Evolutionary conservation across 495 filamentous ascomycete species (phyloP).

Genomic region (Endocarpon pusillum): DNA sequence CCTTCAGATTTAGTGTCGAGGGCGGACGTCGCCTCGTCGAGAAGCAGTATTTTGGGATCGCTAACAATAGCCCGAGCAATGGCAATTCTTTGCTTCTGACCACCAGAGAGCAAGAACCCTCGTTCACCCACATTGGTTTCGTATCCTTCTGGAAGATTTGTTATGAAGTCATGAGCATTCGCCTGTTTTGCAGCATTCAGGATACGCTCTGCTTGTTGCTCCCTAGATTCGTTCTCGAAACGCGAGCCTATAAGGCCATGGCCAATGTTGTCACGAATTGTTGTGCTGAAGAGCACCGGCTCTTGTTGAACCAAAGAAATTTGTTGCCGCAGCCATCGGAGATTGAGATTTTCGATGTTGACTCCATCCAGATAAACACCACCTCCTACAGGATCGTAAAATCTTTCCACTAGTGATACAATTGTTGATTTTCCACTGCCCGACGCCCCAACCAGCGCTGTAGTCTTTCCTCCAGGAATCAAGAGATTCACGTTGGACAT

Average conservation of each 20-base stretch:
- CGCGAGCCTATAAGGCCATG: conserved; percentile 4
- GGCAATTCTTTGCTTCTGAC: conserved; percentile 88
- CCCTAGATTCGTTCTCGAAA: neutral
- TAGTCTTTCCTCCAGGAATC: conserved; percentile 23
- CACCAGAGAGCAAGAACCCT: conserved; percentile 47
- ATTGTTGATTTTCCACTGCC: conserved; percentile 35
- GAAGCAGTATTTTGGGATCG: conserved; percentile 85
- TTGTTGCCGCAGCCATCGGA: conserved; percentile 7
- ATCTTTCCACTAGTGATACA: conserved; percentile 29
- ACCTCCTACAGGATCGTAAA: conserved; percentile 27
- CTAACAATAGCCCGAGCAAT: conserved; percentile 75
- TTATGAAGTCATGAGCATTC: conserved; percentile 23
- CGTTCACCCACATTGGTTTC: conserved; percentile 8
- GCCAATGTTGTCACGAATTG: conserved; percentile 7
- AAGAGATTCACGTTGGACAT: conserved; percentile 20
- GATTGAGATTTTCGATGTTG: conserved; percentile 5
- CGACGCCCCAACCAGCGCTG: conserved; percentile 33
- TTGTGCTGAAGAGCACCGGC: conserved; percentile 7
- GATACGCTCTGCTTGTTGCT: conserved; percentile 10
- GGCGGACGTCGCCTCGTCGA: conserved; percentile 89
- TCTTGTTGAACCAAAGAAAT: conserved; percentile 7
- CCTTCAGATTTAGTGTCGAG: conserved; percentile 95
- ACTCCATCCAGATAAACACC: conserved; percentile 16
- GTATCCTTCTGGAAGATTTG: conserved; percentile 7
- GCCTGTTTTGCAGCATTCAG: conserved; percentile 13